Conservation (phyloP, 2,329 filamentous ascomycete genomes). For the Epichloe coenophiala region DNA sequence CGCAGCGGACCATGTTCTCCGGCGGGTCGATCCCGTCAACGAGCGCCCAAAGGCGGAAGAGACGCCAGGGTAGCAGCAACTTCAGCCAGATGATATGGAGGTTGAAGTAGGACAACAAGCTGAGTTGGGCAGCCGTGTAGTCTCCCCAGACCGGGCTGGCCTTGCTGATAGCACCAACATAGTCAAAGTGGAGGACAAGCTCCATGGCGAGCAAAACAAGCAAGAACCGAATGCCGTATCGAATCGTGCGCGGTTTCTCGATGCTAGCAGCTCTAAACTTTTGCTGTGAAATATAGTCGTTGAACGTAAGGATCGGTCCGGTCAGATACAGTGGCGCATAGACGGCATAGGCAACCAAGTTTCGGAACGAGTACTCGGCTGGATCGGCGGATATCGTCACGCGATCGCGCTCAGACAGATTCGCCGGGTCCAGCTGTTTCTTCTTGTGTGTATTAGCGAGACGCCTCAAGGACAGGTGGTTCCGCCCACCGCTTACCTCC, state of each 20-base stretch:
- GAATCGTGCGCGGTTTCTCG: slow-evolving; percentile 53
- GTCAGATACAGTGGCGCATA: slow-evolving; percentile 90
- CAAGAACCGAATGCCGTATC: slow-evolving; percentile 74
- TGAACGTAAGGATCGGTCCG: slow-evolving; percentile 91
- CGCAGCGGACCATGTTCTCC: slow-evolving; percentile 96
- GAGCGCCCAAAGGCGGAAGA: slow-evolving; percentile 94
- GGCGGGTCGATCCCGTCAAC: slow-evolving; percentile 86
- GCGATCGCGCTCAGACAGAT: slow-evolving; percentile 79
- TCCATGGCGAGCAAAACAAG: slow-evolving; percentile 81
- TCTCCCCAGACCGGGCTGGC: slow-evolving; percentile 63
- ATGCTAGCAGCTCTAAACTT: slow-evolving; percentile 62
- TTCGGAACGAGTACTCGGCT: slow-evolving; percentile 63
- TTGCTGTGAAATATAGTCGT: slow-evolving; percentile 86
- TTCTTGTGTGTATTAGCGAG: slow-evolving; percentile 69
- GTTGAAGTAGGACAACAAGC: slow-evolving; percentile 88
- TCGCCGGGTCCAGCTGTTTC: slow-evolving; percentile 83
- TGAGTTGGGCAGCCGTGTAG: slow-evolving; percentile 79
- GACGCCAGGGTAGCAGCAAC: slow-evolving; percentile 89
- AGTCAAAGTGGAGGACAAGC: slow-evolving; percentile 79
- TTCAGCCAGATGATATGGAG: slow-evolving; percentile 97
- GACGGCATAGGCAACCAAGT: slow-evolving; percentile 78
- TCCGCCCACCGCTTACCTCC: slow-evolving; percentile 51
- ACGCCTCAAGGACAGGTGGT: neutral
- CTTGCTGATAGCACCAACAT: slow-evolving; percentile 85
- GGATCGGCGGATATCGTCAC: slow-evolving; percentile 60